Percentiles rank a stretch among this genome's conserved stretches.
phyloP scores from a whole-genome alignment of 345 rosid species.

The Rhizophora apiculata region DNA sequence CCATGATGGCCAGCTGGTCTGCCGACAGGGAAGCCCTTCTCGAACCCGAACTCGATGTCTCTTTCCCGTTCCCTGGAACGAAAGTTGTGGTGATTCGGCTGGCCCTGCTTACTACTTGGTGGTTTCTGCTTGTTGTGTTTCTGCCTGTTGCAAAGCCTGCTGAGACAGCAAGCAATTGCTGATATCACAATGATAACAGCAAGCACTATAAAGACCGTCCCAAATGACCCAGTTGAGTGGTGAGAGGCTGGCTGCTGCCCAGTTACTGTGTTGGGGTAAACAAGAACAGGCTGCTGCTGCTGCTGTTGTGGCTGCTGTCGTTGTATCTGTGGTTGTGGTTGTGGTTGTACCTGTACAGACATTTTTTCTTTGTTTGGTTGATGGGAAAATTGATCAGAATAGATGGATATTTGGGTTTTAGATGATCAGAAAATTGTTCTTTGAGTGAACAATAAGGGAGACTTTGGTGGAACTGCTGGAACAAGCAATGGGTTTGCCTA shows the following conservation, averaged over 20 bases:
- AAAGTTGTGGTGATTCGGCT: slow-evolving; percentile 6
- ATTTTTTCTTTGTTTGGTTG: slow-evolving; percentile 4
- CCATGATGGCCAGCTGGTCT: slow-evolving; percentile 21
- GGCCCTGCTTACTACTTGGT: neutral
- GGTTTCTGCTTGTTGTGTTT: slow-evolving; percentile 8
- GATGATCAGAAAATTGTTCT: slow-evolving; percentile 29
- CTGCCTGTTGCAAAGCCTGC: slow-evolving; percentile 43
- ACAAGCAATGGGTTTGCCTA: slow-evolving; percentile 39
- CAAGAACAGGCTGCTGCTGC: slow-evolving; percentile 43
- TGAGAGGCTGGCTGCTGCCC: slow-evolving; percentile 34
- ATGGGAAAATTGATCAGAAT: neutral
- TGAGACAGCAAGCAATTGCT: slow-evolving; percentile 54
- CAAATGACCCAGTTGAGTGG: slow-evolving; percentile 62
- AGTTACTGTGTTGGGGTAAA: slow-evolving; percentile 50
- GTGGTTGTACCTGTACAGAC: slow-evolving; percentile 9
- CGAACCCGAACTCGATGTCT: slow-evolving; percentile 50
- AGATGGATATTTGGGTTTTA: slow-evolving; percentile 8
- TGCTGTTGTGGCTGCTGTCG: slow-evolving; percentile 14
- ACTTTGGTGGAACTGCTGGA: slow-evolving; percentile 18
- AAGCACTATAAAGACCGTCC: slow-evolving; percentile 58
- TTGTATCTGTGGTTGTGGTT: slow-evolving; percentile 13
- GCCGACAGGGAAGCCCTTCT: slow-evolving; percentile 25
- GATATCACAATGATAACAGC: slow-evolving; percentile 56
- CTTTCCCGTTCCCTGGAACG: slow-evolving; percentile 10
- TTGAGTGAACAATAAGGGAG: slow-evolving; percentile 45